Conservation (phyloP, 164 flowering plant species). For the Vitis labrusca region DNA sequence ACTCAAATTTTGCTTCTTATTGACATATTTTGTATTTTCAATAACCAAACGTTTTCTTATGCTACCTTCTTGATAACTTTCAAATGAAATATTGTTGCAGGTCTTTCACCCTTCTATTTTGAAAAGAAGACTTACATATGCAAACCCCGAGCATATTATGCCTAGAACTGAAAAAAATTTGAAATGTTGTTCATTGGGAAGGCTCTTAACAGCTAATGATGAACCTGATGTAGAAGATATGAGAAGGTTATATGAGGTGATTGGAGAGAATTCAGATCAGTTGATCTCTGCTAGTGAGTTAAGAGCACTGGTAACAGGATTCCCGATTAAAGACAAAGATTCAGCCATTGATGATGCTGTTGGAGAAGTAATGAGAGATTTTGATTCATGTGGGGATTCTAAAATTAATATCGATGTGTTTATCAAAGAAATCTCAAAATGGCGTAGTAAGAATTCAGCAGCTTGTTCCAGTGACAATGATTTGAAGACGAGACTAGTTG, state of each 20-base stretch:
- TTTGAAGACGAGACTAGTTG: slow-evolving; percentile 7
- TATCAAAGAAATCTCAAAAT: slow-evolving; percentile 17
- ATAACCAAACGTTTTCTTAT: neutral
- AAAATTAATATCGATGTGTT: slow-evolving; percentile 11
- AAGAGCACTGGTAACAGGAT: slow-evolving; percentile 16
- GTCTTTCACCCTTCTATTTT: neutral
- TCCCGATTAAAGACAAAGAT: slow-evolving; percentile 17
- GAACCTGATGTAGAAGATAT: slow-evolving; percentile 8
- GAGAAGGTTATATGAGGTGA: slow-evolving; percentile 15
- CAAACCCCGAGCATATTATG: slow-evolving; percentile 8
- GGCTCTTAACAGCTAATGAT: slow-evolving; percentile 9
- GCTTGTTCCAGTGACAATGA: neutral
- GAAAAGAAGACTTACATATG: neutral
- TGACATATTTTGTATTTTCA: too few relatives aligned
- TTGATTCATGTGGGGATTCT: slow-evolving; percentile 15
- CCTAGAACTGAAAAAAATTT: slow-evolving; percentile 6
- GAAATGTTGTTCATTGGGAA: slow-evolving; percentile 1
- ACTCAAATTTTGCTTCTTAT: neutral
- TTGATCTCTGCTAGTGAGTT: slow-evolving; percentile 19
- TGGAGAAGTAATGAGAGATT: slow-evolving; percentile 18
- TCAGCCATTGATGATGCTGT: slow-evolving; percentile 17
- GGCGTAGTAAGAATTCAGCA: slow-evolving; percentile 22
- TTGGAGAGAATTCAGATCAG: slow-evolving; percentile 11
- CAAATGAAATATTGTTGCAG: neutral
- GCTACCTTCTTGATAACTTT: too few relatives aligned